phyloP scores from a whole-genome alignment of 108 stramenopile species.

The Pseudonitzschia multiseries region DNA sequence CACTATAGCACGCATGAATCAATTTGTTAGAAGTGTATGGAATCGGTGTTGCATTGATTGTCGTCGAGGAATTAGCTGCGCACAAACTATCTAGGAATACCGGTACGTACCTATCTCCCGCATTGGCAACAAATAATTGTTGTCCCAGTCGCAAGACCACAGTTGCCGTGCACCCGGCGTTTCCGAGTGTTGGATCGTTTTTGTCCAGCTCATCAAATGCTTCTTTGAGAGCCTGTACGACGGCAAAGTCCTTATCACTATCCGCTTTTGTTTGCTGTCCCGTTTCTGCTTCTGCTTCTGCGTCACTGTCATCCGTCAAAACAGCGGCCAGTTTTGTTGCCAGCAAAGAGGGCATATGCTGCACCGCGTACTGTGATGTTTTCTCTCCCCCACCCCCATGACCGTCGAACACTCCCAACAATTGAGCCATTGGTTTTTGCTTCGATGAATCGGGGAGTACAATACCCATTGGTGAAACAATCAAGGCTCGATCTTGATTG shows the following conservation, averaged over 20 bases:
- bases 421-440: slow-evolving; percentile 23
- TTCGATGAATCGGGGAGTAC: not conserved
- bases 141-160: slow-evolving; percentile 62
- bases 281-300: slow-evolving; percentile 20
- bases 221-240: slow-evolving; percentile 54
- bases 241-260: slow-evolving; percentile 24
- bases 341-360: slow-evolving; percentile 57
- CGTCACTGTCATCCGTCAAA: not conserved
- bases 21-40: slow-evolving; percentile 20
- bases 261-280: not conserved
- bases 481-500: slow-evolving; percentile 63
- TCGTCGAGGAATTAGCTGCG: not conserved
- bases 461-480: slow-evolving; percentile 49
- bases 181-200: slow-evolving; percentile 53
- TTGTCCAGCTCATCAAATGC: slow-evolving; percentile 74
- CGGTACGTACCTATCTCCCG: slow-evolving; percentile 57
- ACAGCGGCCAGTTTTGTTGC: slow-evolving; percentile 43
- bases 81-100: not conserved
- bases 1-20: not conserved
- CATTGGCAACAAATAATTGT: slow-evolving; percentile 77
- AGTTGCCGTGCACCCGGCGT: slow-evolving; percentile 75
- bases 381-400: slow-evolving; percentile 72
- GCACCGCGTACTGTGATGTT: slow-evolving; percentile 68
- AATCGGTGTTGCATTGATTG: slow-evolving; percentile 37
- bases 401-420: slow-evolving; percentile 85